phyloP scores from a whole-genome alignment of 352 stramenopile genomes.

The Phytophthora vignae region DNA sequence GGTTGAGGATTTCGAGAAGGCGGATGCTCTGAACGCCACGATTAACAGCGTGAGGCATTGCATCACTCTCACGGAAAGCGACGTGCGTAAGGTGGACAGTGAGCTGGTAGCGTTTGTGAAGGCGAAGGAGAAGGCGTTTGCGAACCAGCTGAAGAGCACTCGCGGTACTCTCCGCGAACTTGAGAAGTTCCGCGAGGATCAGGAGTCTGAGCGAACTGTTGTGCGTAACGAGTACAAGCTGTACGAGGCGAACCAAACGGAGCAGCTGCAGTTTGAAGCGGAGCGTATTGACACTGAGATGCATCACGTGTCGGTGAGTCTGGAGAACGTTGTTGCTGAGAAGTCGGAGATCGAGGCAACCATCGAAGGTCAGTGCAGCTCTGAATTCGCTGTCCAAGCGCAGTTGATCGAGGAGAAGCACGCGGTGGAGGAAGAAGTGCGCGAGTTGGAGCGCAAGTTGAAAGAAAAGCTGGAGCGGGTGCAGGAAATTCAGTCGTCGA shows the following conservation, averaged over 20 bases:
- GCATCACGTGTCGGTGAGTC: slow-evolving; percentile 77
- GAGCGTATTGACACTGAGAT: slow-evolving; percentile 80
- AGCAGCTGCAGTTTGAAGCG: slow-evolving; percentile 82
- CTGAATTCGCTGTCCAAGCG: slow-evolving; percentile 61
- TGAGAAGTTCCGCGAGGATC: slow-evolving; percentile 81
- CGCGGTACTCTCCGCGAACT: slow-evolving; percentile 75
- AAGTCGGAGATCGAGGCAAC: slow-evolving; percentile 82
- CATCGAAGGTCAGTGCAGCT: slow-evolving; percentile 79
- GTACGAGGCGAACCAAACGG: slow-evolving; percentile 72
- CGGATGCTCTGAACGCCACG: slow-evolving; percentile 79
- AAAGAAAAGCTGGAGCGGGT: slow-evolving; percentile 67
- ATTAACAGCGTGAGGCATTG: slow-evolving; percentile 86
- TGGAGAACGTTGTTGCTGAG: slow-evolving; percentile 74
- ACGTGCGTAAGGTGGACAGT: slow-evolving; percentile 80
- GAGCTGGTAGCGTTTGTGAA: slow-evolving; percentile 78
- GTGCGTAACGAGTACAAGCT: slow-evolving; percentile 67
- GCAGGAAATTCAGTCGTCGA: slow-evolving; percentile 65
- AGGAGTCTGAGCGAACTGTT: slow-evolving; percentile 56
- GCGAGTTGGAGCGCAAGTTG: slow-evolving; percentile 75
- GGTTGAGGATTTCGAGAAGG: slow-evolving; percentile 88
- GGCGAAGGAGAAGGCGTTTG: slow-evolving; percentile 81
- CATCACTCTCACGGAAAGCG: slow-evolving; percentile 83
- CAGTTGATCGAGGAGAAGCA: slow-evolving; percentile 66
- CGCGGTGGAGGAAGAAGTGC: slow-evolving; percentile 75
- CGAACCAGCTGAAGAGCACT: slow-evolving; percentile 78